Percentiles rank a stretch among this genome's conserved stretches.
phyloP scores from a whole-genome alignment of 1,284 basidiomycete genomes.

The Leccinum subspadiceum region DNA sequence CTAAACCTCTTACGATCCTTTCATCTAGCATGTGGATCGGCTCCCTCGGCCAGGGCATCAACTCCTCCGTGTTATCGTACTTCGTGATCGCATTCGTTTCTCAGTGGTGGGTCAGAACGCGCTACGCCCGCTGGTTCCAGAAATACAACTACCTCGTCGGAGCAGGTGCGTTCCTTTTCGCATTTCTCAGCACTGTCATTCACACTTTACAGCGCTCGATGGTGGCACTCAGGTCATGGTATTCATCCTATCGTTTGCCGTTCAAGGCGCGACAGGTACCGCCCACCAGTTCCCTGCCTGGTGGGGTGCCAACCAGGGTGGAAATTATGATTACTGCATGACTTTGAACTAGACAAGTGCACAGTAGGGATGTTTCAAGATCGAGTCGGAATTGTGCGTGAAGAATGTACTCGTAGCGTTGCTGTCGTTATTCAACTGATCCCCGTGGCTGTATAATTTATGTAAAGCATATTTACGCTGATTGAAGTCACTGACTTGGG shows the following conservation, averaged over 20 bases:
- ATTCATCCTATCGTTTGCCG: slow-evolving; percentile 70
- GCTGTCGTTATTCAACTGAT: not conserved
- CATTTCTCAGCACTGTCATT: not conserved
- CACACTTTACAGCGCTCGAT: slow-evolving; percentile 42
- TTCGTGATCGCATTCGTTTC: too few relatives aligned
- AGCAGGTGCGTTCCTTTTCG: slow-evolving; percentile 34
- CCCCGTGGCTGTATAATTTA: not conserved
- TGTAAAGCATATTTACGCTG: not conserved
- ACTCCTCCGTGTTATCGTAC: too few relatives aligned
- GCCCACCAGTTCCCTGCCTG: slow-evolving; percentile 57
- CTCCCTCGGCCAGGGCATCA: too few relatives aligned
- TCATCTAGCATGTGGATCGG: too few relatives aligned
- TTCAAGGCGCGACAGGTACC: slow-evolving; percentile 63
- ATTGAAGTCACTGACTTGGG: not conserved
- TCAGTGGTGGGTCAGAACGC: too few relatives aligned
- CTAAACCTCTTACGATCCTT: slow-evolving; percentile 1
- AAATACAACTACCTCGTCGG: slow-evolving; percentile 49
- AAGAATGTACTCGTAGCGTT: not conserved
- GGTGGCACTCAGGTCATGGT: slow-evolving; percentile 69
- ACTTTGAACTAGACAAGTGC: slow-evolving; percentile 1
- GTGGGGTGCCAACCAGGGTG: slow-evolving; percentile 50
- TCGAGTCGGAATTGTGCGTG: not conserved
- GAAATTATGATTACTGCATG: slow-evolving; percentile 28
- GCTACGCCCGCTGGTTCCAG: slow-evolving; percentile 41
- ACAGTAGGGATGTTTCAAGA: not conserved